Conservation (phyloP, 495 filamentous ascomycete genomes). For the Platismatia glauca region DNA sequence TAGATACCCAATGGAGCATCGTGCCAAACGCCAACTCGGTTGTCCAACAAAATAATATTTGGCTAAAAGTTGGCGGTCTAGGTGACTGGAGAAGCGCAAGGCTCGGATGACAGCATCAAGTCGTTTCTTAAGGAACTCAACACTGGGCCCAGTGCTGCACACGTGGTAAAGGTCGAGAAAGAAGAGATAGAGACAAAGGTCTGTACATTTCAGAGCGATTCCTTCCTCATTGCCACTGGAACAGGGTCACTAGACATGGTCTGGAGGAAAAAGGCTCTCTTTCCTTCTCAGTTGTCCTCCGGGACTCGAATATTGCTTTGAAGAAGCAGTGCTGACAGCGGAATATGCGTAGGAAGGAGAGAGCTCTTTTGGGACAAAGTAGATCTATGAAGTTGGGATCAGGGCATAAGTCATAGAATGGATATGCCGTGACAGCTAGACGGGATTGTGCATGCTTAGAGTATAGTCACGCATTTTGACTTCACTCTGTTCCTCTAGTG, state of each 20-base stretch:
- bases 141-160: conserved; percentile 40
- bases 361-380: not conserved
- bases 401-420: not conserved
- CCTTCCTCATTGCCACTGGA: not conserved
- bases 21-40: not conserved
- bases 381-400: too few relatives aligned
- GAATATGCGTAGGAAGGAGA: not conserved
- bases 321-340: not conserved
- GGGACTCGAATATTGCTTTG: not conserved
- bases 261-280: not conserved
- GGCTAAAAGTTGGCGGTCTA: conserved; percentile 26
- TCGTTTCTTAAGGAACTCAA: conserved; percentile 68
- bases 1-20: not conserved
- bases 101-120: conserved; percentile 51
- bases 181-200: conserved; percentile 51
- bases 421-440: not conserved
- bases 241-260: not conserved
- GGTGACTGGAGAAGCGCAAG: conserved; percentile 91
- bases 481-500: not conserved
- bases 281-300: not conserved
- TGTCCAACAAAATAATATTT: too few relatives aligned
- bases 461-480: not conserved
- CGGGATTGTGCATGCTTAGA: not conserved
- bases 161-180: conserved; percentile 39
- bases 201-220: conserved; percentile 55